A percentile compares a stretch with the other conserved stretches of the same genome.
Evolutionary conservation across 2,329 filamentous ascomycete species (phyloP).

Genomic region (Colletotrichum lini): DNA sequence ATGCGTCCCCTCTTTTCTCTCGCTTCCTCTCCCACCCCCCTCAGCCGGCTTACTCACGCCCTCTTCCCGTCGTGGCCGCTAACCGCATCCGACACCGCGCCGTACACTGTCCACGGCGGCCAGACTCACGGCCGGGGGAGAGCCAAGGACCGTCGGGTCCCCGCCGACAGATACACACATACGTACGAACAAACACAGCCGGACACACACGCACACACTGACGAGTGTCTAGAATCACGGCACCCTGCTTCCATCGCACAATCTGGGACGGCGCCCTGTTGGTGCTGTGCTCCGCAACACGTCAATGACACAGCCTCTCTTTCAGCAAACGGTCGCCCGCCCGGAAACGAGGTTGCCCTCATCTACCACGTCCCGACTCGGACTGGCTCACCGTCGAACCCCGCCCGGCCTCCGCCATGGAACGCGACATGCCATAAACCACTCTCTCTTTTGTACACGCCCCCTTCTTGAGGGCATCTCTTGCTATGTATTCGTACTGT

Average conservation of each 20-base stretch:
- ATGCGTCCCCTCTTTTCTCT: neutral
- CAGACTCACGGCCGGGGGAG: neutral
- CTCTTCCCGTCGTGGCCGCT: neutral
- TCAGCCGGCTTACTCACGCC: neutral
- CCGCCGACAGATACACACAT: neutral
- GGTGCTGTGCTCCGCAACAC: too few relatives aligned
- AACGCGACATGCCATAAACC: neutral
- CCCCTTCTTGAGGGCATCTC: too few relatives aligned
- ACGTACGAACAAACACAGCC: neutral
- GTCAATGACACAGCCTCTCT: too few relatives aligned
- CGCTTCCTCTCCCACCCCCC: neutral
- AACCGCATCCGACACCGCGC: neutral
- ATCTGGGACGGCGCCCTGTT: neutral
- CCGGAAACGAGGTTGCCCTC: conserved; percentile 8
- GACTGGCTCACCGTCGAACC: neutral
- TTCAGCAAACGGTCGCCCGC: neutral
- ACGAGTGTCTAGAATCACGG: neutral
- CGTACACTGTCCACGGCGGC: neutral
- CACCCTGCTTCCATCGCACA: neutral
- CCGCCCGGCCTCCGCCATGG: neutral
- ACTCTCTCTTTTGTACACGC: too few relatives aligned
- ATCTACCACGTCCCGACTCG: neutral
- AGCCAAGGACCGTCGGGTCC: neutral
- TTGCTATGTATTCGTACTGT: too few relatives aligned
- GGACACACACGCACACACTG: neutral